Evolutionary conservation across 2,329 filamentous ascomycete genomes (phyloP), one percentile per base, ranked within the genome.

Genomic region (Epichloe sp.): DNA sequence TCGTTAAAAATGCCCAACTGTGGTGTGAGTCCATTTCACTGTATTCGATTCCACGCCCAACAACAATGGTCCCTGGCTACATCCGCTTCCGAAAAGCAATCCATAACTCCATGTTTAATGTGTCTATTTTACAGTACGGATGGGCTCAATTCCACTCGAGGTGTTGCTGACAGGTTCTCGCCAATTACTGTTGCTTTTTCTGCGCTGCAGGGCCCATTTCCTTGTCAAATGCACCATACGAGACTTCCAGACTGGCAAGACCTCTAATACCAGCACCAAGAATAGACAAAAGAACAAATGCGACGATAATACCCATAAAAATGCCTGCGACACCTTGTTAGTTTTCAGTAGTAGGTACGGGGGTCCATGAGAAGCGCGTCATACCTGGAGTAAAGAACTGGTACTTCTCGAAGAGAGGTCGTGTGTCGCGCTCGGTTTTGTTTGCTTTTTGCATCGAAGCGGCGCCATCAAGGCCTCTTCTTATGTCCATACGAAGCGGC

Each of bases 191-290:
- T 55, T 69, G 65, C 73, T 88, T 95, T 80, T 90, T 95, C 69
- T 94, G 87, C 35, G 85, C 85, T 38, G 82, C 75, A n/a, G 88
- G 87, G 0, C 89, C 88, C 75, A 88, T 95, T 60, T 96, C 91
- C 75, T 95, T 96, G 65, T 94, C 91, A 65, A 97, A 98, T 2
- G 93, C 89, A 56, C 86, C 88, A 66, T 97, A 97, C 1, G 88
- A 86, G 34, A 97, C 88, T 66, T 96, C 77, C 17, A 98, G 75
- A 58, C 88, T 91, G 6, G 79, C 73, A 12, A 97, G 74, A 14
- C 86, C 89, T 53, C 69, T 79, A 51, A 97, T 71, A 14, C 85
- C 93, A 52, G 90, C 83, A 57, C 84, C 83, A 5, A 95, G 72
- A 58, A 97, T 90, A 31, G 79, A 71, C 54, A 95, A 69, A 47